Base-by-base conservation (phyloP, 768 basidiomycete species). In the Phanerodontia chrysosporium region DNA sequence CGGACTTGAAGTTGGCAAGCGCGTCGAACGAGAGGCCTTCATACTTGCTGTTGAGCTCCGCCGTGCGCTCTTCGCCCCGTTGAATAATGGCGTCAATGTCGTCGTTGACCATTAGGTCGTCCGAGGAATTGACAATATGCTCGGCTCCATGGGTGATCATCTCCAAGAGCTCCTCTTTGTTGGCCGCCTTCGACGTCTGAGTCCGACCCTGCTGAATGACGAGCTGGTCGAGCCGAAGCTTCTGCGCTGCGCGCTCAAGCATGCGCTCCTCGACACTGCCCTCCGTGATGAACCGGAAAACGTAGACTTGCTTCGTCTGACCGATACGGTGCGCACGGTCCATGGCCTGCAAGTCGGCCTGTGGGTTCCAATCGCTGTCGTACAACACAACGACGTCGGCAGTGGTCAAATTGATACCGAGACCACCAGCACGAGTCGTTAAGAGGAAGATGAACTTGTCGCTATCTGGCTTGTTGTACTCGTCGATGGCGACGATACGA, bases 101-200 rank as follows among this genome's bases (percentile, higher is more conserved):
- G 30, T 87, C 92, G 63, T 94, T 87, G 64, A 95, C 80, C 61
- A 89, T 69, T 57, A 87, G 93, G 91, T 85, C 83, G 14, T 90
- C 87, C 0, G 73, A 71, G 3, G 86, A 77, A 68, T 89, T 96
- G 71, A 98, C 95, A 58, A 99, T 98, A 73, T 93, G 90, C 71
- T 98, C 96, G 0, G 95, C 96, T 21, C 97, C 96, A 67, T 96
- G 94, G 6, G 95, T 88, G 59, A 99, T 98, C 94, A 98, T 99
- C 69, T 98, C 95, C 35, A 98, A 76, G 14, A 99, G 78, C 59
- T 98, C 97, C 49, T 98, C 97, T 76, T 98, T 98, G 71, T 86
- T 91, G 16, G 92, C 89, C 55, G 91, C 95, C 84, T 76, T 97
- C 1, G 84, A 80, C 59, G 81, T 80, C 67, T 92, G 89, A 32